A percentile compares a stretch with the other conserved stretches of the same genome.
Conservation (phyloP, 331 rosid genomes). For the Pyrus hybrid region DNA sequence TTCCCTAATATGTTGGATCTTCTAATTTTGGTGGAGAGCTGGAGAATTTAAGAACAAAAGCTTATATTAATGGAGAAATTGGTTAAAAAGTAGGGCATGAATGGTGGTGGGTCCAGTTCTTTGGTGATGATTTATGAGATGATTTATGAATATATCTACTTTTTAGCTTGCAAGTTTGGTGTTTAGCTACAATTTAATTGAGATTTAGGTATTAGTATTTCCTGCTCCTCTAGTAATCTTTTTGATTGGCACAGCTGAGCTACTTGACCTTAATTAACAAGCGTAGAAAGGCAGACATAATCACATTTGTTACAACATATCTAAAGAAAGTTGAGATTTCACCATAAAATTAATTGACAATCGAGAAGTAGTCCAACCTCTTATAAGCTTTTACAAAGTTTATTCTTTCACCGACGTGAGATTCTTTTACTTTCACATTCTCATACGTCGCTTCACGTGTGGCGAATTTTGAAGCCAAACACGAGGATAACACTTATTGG, state of each 20-base stretch:
- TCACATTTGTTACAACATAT: too few relatives aligned
- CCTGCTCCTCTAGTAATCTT: conserved; percentile 17
- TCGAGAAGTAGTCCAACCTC: too few relatives aligned
- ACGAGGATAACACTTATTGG: too few relatives aligned
- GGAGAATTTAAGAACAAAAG: background rate
- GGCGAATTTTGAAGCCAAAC: too few relatives aligned
- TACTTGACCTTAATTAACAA: background rate
- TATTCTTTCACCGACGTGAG: too few relatives aligned
- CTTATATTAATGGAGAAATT: conserved; percentile 4
- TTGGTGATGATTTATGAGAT: too few relatives aligned
- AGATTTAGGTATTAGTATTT: conserved; percentile 4
- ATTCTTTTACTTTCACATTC: too few relatives aligned
- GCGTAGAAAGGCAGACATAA: too few relatives aligned
- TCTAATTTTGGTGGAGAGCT: background rate
- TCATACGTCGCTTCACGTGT: too few relatives aligned
- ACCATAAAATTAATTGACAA: too few relatives aligned
- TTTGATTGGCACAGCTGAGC: background rate
- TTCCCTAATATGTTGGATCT: background rate
- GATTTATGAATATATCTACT: background rate
- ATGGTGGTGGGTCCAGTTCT: background rate
- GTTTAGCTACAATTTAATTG: background rate
- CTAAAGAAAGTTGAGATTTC: too few relatives aligned
- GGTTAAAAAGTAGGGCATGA: background rate
- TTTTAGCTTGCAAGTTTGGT: conserved; percentile 9
- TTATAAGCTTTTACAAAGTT: too few relatives aligned